These are phyloP conservation scores for Boletus fagicola DNA, from an alignment of 768 basidiomycete species.

Conservation along the genomic window DNA sequence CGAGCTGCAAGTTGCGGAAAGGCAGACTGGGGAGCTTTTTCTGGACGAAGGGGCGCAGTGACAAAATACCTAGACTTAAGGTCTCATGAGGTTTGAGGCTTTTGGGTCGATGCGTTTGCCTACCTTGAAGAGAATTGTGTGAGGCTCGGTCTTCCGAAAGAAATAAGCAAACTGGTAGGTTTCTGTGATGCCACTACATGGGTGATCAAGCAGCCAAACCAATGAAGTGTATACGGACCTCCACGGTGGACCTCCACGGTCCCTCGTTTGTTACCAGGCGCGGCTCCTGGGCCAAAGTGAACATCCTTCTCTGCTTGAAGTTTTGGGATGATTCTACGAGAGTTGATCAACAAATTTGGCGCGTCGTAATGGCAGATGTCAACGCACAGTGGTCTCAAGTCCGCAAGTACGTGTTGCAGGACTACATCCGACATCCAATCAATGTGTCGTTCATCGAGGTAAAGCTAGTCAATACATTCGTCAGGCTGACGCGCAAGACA, in stretches of 20 bases:
- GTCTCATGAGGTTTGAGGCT: not conserved
- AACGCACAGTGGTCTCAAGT: conserved; percentile 67
- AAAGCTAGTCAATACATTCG: conserved; percentile 47
- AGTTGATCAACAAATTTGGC: not conserved
- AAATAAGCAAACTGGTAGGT: conserved; percentile 92
- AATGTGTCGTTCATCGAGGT: conserved; percentile 84
- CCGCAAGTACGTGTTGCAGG: conserved; percentile 76
- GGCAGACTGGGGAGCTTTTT: conserved; percentile 19
- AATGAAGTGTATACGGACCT: conserved; percentile 42
- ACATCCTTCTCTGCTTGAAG: conserved; percentile 57
- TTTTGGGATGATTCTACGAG: conserved; percentile 62
- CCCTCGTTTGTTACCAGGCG: conserved; percentile 56
- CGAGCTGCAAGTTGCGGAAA: not conserved
- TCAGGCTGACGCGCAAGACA: conserved; percentile 1
- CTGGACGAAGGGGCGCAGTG: conserved; percentile 27
- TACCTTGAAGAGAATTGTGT: conserved; percentile 82
- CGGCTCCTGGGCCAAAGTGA: conserved; percentile 38
- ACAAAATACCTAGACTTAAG: conserved; percentile 44
- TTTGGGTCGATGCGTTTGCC: not conserved
- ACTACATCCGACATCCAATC: conserved; percentile 88
- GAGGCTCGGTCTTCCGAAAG: conserved; percentile 76
- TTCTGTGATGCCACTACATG: conserved; percentile 43
- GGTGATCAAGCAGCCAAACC: conserved; percentile 2
- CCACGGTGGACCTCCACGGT: conserved; percentile 84
- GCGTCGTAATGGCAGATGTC: not conserved